Percentiles rank a stretch among this genome's conserved stretches.
These are phyloP conservation scores for Neofusicoccum cordaticola DNA, from an alignment of 2,329 filamentous ascomycete genomes.

Conservation along the genomic window DNA sequence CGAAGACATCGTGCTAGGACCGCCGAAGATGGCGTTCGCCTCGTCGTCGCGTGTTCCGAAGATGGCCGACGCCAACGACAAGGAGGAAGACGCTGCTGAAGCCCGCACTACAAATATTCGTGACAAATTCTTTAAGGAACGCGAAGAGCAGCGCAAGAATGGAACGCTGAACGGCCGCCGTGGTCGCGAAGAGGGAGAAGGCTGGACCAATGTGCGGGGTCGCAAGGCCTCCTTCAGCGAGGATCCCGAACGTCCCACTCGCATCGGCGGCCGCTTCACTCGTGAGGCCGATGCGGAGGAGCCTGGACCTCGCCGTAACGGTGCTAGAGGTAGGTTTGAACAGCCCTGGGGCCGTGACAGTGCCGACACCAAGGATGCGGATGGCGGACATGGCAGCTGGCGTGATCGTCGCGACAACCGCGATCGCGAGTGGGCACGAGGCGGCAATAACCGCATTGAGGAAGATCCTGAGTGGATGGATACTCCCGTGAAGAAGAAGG, in stretches of 20 bases:
- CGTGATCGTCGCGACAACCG: constrained; percentile 49
- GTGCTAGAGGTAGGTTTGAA: constrained; percentile 64
- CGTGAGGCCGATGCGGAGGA: constrained; percentile 49
- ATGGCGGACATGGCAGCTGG: constrained; percentile 60
- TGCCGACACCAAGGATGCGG: constrained; percentile 36
- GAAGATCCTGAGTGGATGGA: constrained; percentile 18
- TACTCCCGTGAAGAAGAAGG: constrained; percentile 48
- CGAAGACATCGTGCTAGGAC: constrained; percentile 83
- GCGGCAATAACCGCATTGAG: constrained; percentile 49
- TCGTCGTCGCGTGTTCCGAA: constrained; percentile 64
- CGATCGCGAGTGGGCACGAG: constrained; percentile 55
- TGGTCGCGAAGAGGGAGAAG: constrained; percentile 58
- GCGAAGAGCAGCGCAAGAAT: constrained; percentile 35
- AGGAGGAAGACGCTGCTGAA: constrained; percentile 39
- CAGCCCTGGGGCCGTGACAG: constrained; percentile 69
- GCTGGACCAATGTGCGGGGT: constrained; percentile 72
- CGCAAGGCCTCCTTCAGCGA: constrained; percentile 67
- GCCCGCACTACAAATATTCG: constrained; percentile 24
- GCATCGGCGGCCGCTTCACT: constrained; percentile 45
- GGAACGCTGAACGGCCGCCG: constrained; percentile 38
- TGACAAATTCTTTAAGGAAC: constrained; percentile 44
- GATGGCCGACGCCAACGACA: constrained; percentile 34
- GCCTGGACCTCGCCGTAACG: constrained; percentile 60
- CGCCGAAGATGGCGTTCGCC: constrained; percentile 77
- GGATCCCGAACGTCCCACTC: constrained; percentile 68